Conservation (phyloP, 2,329 filamentous ascomycete genomes). For the Penicillium sp. region DNA sequence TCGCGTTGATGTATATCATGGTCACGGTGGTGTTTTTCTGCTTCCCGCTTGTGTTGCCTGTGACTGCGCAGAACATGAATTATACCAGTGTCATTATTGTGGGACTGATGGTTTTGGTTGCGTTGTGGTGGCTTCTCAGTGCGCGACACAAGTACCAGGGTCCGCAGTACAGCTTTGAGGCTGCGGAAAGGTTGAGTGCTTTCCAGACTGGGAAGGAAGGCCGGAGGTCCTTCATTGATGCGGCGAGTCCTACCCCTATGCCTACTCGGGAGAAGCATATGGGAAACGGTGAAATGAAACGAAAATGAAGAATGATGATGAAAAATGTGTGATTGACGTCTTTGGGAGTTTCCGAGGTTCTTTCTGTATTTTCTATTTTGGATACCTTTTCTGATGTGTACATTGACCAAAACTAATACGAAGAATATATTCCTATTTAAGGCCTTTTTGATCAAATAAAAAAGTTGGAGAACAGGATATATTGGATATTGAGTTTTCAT, state of each 20-base stretch:
- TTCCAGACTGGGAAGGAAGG: constrained; percentile 17
- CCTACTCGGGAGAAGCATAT: constrained; percentile 1
- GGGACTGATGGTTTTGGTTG: constrained; percentile 33
- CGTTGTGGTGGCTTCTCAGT: constrained; percentile 33
- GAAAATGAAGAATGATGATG: not conserved
- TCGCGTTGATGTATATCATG: constrained; percentile 55
- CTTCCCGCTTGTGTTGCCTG: constrained; percentile 51
- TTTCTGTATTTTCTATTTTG: not conserved
- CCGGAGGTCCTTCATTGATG: constrained; percentile 15
- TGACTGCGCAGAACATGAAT: constrained; percentile 51
- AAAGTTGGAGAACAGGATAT: not conserved
- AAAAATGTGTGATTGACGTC: not conserved
- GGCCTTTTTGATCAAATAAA: not conserved
- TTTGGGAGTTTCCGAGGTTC: not conserved
- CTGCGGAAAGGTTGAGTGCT: constrained; percentile 52
- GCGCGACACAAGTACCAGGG: constrained; percentile 32
- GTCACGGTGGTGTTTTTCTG: constrained; percentile 62
- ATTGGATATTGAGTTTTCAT: not conserved
- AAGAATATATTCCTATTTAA: not conserved
- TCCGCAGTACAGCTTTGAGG: constrained; percentile 47
- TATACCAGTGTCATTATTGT: constrained; percentile 43
- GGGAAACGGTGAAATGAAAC: constrained; percentile 3
- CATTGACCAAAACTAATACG: not conserved
- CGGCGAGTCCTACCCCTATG: constrained; percentile 1
- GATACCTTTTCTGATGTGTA: not conserved